phyloP scores from a whole-genome alignment of 1,284 basidiomycete species.

The Ganoderma boninense region DNA sequence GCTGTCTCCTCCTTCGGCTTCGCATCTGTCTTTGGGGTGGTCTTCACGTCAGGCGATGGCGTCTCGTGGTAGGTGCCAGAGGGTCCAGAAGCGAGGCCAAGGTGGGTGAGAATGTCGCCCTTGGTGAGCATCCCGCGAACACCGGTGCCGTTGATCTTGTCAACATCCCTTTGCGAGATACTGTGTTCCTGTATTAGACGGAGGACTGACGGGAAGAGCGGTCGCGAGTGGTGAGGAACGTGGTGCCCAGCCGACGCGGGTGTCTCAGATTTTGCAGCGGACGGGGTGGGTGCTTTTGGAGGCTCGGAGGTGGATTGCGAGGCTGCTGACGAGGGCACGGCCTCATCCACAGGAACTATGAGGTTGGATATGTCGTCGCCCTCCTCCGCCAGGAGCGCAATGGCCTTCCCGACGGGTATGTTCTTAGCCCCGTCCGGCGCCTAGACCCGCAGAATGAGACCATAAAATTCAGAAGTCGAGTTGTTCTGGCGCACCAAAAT shows the following conservation, averaged over 20 bases:
- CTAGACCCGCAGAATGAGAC: slow-evolving; percentile 49
- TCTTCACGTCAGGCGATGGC: slow-evolving; percentile 41
- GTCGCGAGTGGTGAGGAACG: slow-evolving; percentile 61
- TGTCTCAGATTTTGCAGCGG: slow-evolving; percentile 17
- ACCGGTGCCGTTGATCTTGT: slow-evolving; percentile 80
- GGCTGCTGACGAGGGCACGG: slow-evolving; percentile 24
- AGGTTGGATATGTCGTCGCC: slow-evolving; percentile 94
- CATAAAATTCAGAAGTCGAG: background rate
- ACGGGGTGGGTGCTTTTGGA: slow-evolving; percentile 41
- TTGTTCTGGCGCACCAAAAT: slow-evolving; percentile 71
- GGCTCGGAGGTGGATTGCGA: slow-evolving; percentile 41
- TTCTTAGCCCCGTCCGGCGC: slow-evolving; percentile 84
- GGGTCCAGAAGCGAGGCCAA: slow-evolving; percentile 84
- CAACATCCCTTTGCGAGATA: slow-evolving; percentile 60
- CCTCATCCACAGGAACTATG: slow-evolving; percentile 69
- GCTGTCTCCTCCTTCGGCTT: slow-evolving; percentile 29
- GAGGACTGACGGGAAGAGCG: slow-evolving; percentile 81
- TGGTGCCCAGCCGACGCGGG: slow-evolving; percentile 36
- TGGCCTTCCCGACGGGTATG: slow-evolving; percentile 87
- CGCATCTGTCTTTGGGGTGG: slow-evolving; percentile 44
- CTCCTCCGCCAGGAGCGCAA: slow-evolving; percentile 95
- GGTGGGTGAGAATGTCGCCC: slow-evolving; percentile 84
- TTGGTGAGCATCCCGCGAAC: slow-evolving; percentile 91
- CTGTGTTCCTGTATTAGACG: slow-evolving; percentile 71
- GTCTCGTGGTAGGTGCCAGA: slow-evolving; percentile 74